Base-by-base conservation (phyloP, 345 rosid species). In the Camelina hispida region DNA sequence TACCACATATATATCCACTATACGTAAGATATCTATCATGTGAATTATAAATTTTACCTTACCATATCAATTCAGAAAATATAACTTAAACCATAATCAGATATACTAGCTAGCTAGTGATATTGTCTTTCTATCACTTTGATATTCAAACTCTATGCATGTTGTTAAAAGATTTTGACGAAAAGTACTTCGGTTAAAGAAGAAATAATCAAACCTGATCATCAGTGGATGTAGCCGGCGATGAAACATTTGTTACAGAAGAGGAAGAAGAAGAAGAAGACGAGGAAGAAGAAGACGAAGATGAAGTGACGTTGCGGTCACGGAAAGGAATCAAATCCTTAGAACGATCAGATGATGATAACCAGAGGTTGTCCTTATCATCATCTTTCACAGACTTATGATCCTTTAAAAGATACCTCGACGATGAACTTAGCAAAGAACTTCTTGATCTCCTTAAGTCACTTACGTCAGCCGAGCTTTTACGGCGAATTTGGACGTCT, bases 401-500 rank as follows among this genome's bases (percentile, higher is more conserved):
- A 76, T 91, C 89, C 69, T 85, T 86, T 16, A 89, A 62, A 28
- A 93, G 96, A 82, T 86, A 82, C 72, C 87, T 85, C 22, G 97
- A 80, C 6, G 96, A 87, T 47, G 28, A 72, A 76, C 80, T 23
- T 74, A 68, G 46, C 34, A 65, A 1, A 82, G 75, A 83, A 81
- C 69, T 73, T 22, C 8, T 61, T 8, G 12, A 12, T 63, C 71
- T 68, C 32, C 75, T 79, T n/a, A 73, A 5, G 7, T 73, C 95
- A 63, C 76, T 75, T 14, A 72, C 53, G 25, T 85, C 91, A 62
- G 90, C 86, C 0, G 91, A 86, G 85, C 95, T 91, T 84, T 82
- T 85, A 47, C 95, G 76, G 9, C 88, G 89, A 25, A 37, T 35
- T 63, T 79, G 78, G 25, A 51, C 77, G 16, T 66, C 37, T 1